Evolutionary conservation across 306 rosid genomes (phyloP).

Genomic region (Albizia julibrissin): DNA sequence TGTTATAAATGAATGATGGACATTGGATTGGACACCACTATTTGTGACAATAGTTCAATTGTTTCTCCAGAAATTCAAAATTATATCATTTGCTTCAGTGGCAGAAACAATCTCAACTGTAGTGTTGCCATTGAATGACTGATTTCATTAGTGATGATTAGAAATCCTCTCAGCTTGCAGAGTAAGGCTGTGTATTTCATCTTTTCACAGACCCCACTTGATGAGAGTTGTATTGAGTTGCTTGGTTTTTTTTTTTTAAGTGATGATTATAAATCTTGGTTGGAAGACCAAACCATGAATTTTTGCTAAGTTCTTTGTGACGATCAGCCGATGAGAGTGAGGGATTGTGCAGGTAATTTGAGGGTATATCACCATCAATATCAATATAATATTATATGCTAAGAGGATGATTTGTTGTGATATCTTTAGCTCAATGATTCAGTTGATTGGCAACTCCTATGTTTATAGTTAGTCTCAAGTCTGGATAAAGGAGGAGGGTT

Average conservation of each 20-base stretch:
- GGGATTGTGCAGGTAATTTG: not conserved
- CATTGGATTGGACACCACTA: not conserved
- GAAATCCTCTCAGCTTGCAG: not conserved
- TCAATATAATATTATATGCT: not conserved
- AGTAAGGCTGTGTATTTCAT: too few relatives aligned
- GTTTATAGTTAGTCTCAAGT: too few relatives aligned
- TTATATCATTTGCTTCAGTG: not conserved
- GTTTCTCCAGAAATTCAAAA: not conserved
- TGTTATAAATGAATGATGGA: not conserved
- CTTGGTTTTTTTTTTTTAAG: not conserved
- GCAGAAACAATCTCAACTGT: not conserved
- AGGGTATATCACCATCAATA: not conserved
- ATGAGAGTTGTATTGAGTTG: too few relatives aligned
- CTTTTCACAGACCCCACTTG: too few relatives aligned
- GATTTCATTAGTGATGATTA: not conserved
- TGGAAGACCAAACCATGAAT: not conserved
- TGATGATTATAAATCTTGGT: not conserved
- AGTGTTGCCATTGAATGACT: not conserved
- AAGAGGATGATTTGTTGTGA: too few relatives aligned
- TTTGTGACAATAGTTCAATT: not conserved
- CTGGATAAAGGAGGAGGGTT: too few relatives aligned
- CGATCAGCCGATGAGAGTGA: not conserved
- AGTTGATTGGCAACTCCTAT: too few relatives aligned
- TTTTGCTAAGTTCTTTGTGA: not conserved
- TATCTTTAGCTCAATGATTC: too few relatives aligned